Base-by-base conservation (phyloP, 306 rosid genomes). In the Delonix regia region DNA sequence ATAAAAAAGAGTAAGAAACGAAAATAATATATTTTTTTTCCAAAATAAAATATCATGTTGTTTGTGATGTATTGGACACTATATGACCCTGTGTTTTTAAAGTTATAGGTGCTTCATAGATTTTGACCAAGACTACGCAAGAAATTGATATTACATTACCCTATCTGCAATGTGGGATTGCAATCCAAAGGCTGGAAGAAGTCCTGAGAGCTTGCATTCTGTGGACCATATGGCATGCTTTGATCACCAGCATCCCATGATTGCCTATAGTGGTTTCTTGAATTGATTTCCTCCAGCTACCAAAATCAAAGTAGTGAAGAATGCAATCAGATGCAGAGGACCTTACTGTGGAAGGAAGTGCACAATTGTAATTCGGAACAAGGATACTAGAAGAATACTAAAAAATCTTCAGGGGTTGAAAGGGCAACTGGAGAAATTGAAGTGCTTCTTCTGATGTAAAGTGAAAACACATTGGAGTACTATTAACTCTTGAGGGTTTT, bases 91-190 rank as follows among this genome's bases (percentile, higher is more conserved):
- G 60, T 19, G 41, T 2, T 36, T 36, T 36, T 36, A 8, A 36
- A 36, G 6, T 36, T 36, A 7, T 0, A 4, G 41, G 41, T 36
- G 41, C 6, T 5, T 36, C 8, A 21, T 55, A 27, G 24, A 55
- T 9, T 55, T 21, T 55, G 15, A 55, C 22, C 6, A 3, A 49
- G 22, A 16, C 7, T 18, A 18, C 2, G 56, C 6, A 18, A 18
- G 22, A 6, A 42, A 15, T 0, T 47, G 55, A 69, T 19, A 5
- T 33, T 67, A 34, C 9, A 27, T 74, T 92, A 91, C 97, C 98
- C 98, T 19, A 93, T 91, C 80, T 91, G 93, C 80, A 93, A 81
- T 25, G 97, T 87, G 69, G 98, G 97, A 55, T 93, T 93, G 90
- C 97, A 91, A 6, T 93, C 97, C 33, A 93, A 65, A 52, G 91